Evolutionary conservation across 2,329 filamentous ascomycete genomes (phyloP), one percentile per base, ranked within the genome.

Genomic region (Cryphonectria naterciae): DNA sequence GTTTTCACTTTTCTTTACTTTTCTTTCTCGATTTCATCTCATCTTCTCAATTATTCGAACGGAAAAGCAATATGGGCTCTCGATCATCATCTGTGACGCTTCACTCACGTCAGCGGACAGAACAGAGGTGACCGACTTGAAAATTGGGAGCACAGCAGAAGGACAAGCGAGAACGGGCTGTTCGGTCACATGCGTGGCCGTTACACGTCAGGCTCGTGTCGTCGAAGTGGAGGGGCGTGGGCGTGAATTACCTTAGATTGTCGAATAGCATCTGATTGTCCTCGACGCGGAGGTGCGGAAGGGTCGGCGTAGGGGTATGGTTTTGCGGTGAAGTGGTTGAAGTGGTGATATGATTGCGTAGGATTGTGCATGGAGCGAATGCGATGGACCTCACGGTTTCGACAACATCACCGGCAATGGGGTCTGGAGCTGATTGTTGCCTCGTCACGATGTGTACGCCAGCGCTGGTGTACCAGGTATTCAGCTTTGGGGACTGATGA

Each of bases 221-320:
- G 28, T 49, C 28, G 49, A 54, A 35, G 22, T 74, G 76, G 75
- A 75, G 74, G 76, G 46, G 46, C 46, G 76, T 78, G 74, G 75
- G 77, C 78, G 74, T 77, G 77, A 75, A 76, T 73, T 77, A 77
- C 77, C 77, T 83, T 72, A 83, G 80, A 83, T 79, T 82, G 81
- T 78, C 79, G 76, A 82, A 82, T 82, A 81, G 81, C 79, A 83
- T 80, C 75, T 79, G 77, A 79, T 78, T 80, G 78, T 78, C 76
- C 74, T 74, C 74, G 77, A 76, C 75, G 74, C 77, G 79, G 76
- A 72, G 76, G 77, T 76, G 76, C 74, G 72, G 75, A 74, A 72
- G 74, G 75, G 74, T 49, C 67, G 76, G 74, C 69, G 58, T 75
- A 66, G 74, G 75, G 71, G 69, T 54, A 37, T 65, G 71, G 71